Conservation (phyloP, 2,329 filamentous ascomycete species). For the Zarea fungicola region DNA sequence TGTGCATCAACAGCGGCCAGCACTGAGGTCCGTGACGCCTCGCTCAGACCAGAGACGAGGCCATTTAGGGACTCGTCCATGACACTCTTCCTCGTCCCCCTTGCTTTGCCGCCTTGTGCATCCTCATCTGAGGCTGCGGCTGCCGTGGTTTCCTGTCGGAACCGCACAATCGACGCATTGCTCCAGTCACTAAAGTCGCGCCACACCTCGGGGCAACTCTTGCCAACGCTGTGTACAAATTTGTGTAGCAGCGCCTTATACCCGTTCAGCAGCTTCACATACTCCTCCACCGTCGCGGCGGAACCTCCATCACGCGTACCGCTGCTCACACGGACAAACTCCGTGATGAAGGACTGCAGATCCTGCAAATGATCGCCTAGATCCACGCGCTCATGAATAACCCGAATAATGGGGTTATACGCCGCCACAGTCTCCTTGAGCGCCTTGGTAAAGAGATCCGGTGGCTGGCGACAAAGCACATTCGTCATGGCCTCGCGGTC, state of each 20-base stretch:
- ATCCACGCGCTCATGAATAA: constrained; percentile 66
- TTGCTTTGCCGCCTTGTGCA: constrained; percentile 16
- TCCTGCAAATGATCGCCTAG: constrained; percentile 64
- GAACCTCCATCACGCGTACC: constrained; percentile 37
- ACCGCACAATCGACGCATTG: constrained; percentile 51
- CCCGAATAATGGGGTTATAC: constrained; percentile 70
- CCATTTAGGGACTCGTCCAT: constrained; percentile 35
- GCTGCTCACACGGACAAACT: constrained; percentile 59
- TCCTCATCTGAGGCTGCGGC: no score
- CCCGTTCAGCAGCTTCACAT: constrained; percentile 58
- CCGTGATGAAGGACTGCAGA: constrained; percentile 62
- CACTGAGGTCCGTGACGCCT: constrained; percentile 40
- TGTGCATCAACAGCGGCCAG: constrained; percentile 53
- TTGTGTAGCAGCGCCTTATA: constrained; percentile 61
- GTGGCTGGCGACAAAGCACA: constrained; percentile 61
- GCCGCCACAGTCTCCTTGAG: constrained; percentile 60
- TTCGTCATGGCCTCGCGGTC: constrained; percentile 68
- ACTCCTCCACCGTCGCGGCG: constrained; percentile 60
- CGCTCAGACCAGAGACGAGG: constrained; percentile 43
- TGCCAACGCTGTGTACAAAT: constrained; percentile 65
- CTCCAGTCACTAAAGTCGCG: constrained; percentile 57
- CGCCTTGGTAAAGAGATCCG: constrained; percentile 67
- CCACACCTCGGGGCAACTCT: constrained; percentile 61
- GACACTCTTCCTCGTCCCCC: constrained; percentile 20
- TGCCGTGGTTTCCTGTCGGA: constrained; percentile 40